phyloP scores from a whole-genome alignment of 805 yeast genomes.

The Starmerella roubikii region DNA sequence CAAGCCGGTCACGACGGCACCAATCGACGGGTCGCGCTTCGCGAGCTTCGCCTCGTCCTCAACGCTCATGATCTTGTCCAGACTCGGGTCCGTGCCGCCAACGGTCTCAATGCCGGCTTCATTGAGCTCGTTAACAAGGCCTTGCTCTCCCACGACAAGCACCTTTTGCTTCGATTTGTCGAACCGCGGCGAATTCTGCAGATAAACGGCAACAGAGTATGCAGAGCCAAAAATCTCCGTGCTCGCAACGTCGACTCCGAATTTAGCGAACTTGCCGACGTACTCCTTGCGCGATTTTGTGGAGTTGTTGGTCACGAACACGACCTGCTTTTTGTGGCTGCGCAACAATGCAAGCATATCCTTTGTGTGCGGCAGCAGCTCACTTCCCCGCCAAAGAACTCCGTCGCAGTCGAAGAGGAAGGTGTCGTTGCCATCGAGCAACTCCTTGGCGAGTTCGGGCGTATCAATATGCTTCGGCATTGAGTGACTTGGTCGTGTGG shows the following conservation, averaged over 20 bases:
- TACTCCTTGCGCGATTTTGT: slow-evolving; percentile 77
- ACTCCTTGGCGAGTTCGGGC: slow-evolving; percentile 25
- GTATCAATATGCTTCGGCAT: slow-evolving; percentile 19
- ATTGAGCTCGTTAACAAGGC: slow-evolving; percentile 66
- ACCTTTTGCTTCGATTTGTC: slow-evolving; percentile 58
- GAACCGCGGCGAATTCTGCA: slow-evolving; percentile 59
- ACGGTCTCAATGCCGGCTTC: slow-evolving; percentile 60
- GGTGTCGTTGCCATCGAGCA: slow-evolving; percentile 61
- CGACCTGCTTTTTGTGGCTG: slow-evolving; percentile 44
- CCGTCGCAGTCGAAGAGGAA: slow-evolving; percentile 96
- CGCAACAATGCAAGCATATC: slow-evolving; percentile 61
- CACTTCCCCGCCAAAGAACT: slow-evolving; percentile 85
- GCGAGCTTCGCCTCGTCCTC: slow-evolving; percentile 29
- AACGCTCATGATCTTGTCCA: slow-evolving; percentile 40
- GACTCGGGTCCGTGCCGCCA: slow-evolving; percentile 69
- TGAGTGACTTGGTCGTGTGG: too few species aligned
- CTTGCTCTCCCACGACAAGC: slow-evolving; percentile 80
- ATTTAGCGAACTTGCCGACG: slow-evolving; percentile 56
- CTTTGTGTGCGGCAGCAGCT: slow-evolving; percentile 57
- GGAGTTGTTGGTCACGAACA: slow-evolving; percentile 92
- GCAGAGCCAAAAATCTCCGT: slow-evolving; percentile 84
- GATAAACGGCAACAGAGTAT: slow-evolving; percentile 79
- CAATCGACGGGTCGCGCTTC: slow-evolving; percentile 54
- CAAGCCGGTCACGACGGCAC: slow-evolving; percentile 82
- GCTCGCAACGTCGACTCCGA: slow-evolving; percentile 33